Base-by-base conservation (phyloP, 306 rosid genomes). In the Macrotyloma uniflorum region DNA sequence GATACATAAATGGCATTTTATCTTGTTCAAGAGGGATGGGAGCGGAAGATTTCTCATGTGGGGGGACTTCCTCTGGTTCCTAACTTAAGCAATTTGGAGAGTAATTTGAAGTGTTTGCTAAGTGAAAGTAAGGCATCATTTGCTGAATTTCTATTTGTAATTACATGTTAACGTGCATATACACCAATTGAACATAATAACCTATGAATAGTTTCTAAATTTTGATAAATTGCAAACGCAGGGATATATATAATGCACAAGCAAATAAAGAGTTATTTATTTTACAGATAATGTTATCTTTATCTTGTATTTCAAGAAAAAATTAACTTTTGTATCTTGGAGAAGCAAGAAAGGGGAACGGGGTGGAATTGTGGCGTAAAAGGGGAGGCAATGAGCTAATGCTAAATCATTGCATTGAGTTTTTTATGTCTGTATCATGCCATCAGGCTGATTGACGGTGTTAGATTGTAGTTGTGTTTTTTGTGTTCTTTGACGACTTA, bases 91-190 rank as follows among this genome's bases (percentile, higher is more conserved):
- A 32, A 26, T 69, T 49, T 33, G 23, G 58, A 28, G 35, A 55
- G 15, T 18, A 64, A 35, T 63, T 33, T 64, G 6, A 32, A 16
- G 30, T 36, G 30, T 64, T 35, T 64, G 28, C 67, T 8, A 32
- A 61, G 42, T 15, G 67, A 43, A 5, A n/a, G 16, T 10, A 38
- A 67, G 67, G 45, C 77, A 32, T 47, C 45, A 43, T 49, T 32
- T 8, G 6, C 23, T 18, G 33, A 24, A 61, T 59, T 13, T 40
- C 22, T 35, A 7, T 12, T 50, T 46, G 59, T 63, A 36, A 28
- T 75, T 47, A 22, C 72, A 75, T 46, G 19, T 61, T 23, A 1
- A 26, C 63, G 40, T 73, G 68, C 62, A 40, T 73, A 30, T 42
- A 46, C 23, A 38, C 26, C 6, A 16, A 69, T 19, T 32, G 24